These are phyloP conservation scores for Fusarium siculi DNA, from an alignment of 2,329 filamentous ascomycete species.

Conservation along the genomic window DNA sequence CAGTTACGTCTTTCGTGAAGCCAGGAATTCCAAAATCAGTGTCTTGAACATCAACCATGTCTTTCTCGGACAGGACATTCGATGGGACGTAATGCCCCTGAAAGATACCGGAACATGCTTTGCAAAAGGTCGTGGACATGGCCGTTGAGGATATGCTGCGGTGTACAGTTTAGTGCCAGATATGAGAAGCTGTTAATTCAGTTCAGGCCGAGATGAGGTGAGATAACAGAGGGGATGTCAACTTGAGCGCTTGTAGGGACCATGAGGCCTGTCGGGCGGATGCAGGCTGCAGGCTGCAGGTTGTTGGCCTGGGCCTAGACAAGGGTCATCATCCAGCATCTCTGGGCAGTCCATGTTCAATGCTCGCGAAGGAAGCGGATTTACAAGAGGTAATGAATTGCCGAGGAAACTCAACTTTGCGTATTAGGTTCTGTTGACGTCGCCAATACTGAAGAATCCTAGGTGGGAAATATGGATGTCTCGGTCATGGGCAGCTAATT, in stretches of 20 bases:
- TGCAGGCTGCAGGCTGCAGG: neutral
- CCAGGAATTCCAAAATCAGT: neutral
- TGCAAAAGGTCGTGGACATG: conserved; percentile 4
- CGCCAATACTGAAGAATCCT: neutral
- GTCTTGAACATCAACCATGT: neutral
- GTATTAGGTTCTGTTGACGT: neutral
- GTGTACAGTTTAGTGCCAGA: neutral
- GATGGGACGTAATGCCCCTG: conserved; percentile 16
- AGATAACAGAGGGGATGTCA: neutral
- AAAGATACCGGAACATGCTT: conserved; percentile 20
- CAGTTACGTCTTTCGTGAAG: neutral
- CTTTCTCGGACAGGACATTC: neutral
- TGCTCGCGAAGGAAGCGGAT: neutral
- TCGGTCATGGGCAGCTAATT: neutral
- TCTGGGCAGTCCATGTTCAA: neutral
- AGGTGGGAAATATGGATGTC: neutral
- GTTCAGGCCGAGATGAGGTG: neutral
- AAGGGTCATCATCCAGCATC: neutral
- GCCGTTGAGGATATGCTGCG: neutral
- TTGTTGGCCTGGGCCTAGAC: neutral
- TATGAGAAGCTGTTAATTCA: no score
- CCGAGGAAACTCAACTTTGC: neutral
- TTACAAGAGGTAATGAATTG: neutral
- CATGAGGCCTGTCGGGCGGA: neutral
- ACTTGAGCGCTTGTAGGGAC: neutral